Conservation (phyloP, 257 asterid genomes). For the Gentiana straminea region DNA sequence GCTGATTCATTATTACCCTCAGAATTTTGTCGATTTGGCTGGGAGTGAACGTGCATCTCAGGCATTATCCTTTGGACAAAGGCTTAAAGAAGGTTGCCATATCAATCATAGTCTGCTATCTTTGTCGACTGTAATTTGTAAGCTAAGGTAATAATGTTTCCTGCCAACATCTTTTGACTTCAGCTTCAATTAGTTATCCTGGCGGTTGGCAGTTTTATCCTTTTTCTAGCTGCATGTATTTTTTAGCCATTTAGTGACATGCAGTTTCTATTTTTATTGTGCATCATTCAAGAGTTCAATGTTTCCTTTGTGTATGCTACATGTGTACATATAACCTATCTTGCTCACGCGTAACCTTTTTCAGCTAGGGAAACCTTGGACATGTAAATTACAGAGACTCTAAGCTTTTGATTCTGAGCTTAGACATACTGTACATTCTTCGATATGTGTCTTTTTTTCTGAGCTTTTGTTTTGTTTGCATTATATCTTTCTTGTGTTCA, state of each 20-base stretch:
- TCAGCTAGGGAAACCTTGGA: slow-evolving; percentile 97
- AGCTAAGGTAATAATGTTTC: slow-evolving; percentile 26
- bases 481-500: too few species aligned
- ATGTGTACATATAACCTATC: not conserved
- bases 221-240: too few species aligned
- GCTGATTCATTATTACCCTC: slow-evolving; percentile 22
- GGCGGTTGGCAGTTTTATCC: too few species aligned
- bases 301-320: not conserved
- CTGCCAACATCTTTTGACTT: not conserved
- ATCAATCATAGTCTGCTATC: slow-evolving; percentile 40
- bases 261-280: not conserved
- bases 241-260: not conserved
- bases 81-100: slow-evolving; percentile 45
- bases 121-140: slow-evolving; percentile 48
- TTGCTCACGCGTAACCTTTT: slow-evolving; percentile 9
- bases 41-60: slow-evolving; percentile 48
- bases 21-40: slow-evolving; percentile 45
- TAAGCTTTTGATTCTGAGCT: too few species aligned
- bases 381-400: slow-evolving; percentile 95
- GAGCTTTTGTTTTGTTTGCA: too few species aligned
- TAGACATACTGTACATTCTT: too few species aligned
- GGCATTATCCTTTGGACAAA: slow-evolving; percentile 26
- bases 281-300: not conserved
- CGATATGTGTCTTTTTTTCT: too few species aligned
- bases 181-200: not conserved